phyloP scores from a whole-genome alignment of 2,329 filamentous ascomycete species.

The Sporothrix brasiliensis region DNA sequence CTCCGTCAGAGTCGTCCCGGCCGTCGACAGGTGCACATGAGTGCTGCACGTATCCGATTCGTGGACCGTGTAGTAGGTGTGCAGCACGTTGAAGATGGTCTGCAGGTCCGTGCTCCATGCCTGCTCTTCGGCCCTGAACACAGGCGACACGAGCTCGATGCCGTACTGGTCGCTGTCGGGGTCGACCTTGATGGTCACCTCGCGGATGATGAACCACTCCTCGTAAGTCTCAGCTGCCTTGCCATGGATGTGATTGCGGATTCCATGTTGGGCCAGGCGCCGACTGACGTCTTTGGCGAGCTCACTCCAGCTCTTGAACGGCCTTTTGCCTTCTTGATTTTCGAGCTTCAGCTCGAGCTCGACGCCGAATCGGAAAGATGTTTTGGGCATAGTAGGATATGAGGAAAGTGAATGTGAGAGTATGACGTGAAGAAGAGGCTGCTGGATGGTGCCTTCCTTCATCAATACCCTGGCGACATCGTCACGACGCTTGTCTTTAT shows the following conservation, averaged over 20 bases:
- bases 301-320: constrained; percentile 41
- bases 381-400: background rate
- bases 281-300: constrained; percentile 45
- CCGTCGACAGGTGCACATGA: constrained; percentile 45
- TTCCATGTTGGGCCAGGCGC: constrained; percentile 41
- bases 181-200: constrained; percentile 45
- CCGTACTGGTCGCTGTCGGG: constrained; percentile 42
- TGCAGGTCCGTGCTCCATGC: constrained; percentile 42
- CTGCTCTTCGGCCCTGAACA: constrained; percentile 39
- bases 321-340: constrained; percentile 40
- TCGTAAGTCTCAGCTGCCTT: constrained; percentile 42
- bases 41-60: constrained; percentile 43
- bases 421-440: background rate
- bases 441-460: background rate
- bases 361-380: constrained; percentile 43
- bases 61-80: constrained; percentile 38
- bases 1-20: constrained; percentile 37
- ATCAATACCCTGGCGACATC: background rate
- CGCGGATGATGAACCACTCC: constrained; percentile 46
- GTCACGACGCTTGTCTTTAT: background rate
- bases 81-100: constrained; percentile 42
- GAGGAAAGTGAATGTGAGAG: background rate
- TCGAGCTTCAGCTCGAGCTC: constrained; percentile 47
- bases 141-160: constrained; percentile 42
- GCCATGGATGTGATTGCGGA: constrained; percentile 43